These are phyloP conservation scores for Pigoraptor vietnamica DNA, from an alignment of 78 protist genomes.

Conservation along the genomic window DNA sequence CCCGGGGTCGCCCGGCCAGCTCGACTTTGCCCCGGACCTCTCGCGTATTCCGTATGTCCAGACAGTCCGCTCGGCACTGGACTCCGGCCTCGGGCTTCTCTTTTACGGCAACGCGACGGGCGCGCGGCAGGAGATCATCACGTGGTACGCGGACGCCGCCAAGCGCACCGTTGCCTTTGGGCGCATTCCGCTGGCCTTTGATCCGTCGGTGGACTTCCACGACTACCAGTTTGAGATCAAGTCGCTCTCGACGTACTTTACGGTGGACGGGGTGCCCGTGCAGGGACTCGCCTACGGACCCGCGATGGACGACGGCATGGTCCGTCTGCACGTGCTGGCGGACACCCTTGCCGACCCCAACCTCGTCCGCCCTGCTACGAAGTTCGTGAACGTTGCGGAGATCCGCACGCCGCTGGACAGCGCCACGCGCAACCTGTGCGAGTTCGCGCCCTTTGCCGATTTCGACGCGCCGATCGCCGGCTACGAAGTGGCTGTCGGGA, in stretches of 20 bases:
- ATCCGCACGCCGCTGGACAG: background rate
- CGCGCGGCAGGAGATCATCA: background rate
- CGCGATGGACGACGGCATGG: background rate
- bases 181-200: background rate
- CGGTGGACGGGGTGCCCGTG: background rate
- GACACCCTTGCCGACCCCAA: background rate
- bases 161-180: background rate
- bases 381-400: background rate
- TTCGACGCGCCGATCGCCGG: background rate
- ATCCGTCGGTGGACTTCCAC: background rate
- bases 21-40: background rate
- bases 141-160: background rate
- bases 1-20: background rate
- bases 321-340: background rate
- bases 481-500: background rate
- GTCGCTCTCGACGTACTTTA: background rate
- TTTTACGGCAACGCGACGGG: background rate
- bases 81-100: background rate
- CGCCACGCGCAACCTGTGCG: background rate
- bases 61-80: background rate
- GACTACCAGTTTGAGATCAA: background rate
- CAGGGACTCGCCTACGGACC: background rate
- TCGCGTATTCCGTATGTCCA: background rate
- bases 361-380: background rate
- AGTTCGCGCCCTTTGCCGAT: background rate